phyloP scores from a whole-genome alignment of 2,329 filamentous ascomycete species.

The Chaetomiaceae sp. region DNA sequence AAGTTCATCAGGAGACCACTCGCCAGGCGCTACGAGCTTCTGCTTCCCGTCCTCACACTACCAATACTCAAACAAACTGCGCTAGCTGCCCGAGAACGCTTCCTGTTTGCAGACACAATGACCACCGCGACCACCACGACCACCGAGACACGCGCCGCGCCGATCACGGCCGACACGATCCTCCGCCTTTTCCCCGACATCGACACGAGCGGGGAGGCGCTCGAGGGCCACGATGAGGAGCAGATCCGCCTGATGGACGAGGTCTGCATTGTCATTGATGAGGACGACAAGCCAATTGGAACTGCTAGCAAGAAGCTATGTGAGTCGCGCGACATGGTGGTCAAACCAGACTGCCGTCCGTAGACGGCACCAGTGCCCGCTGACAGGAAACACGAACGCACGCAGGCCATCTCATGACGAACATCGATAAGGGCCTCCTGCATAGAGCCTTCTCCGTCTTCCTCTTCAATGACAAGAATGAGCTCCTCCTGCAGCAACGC shows the following conservation, averaged over 20 bases:
- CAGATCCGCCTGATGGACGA: conserved; percentile 98
- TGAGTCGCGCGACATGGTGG: conserved; percentile 40
- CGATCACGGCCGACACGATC: conserved; percentile 81
- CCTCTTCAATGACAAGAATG: conserved; percentile 90
- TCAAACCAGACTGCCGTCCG: no score
- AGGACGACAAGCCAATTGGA: conserved; percentile 87
- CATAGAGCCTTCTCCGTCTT: conserved; percentile 98
- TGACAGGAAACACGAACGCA: conserved; percentile 6
- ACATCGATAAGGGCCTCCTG: conserved; percentile 91
- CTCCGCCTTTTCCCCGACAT: conserved; percentile 82
- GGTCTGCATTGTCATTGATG: conserved; percentile 93
- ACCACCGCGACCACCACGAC: conserved; percentile 39
- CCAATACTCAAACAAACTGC: no score
- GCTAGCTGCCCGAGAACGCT: neutral
- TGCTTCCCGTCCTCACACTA: neutral
- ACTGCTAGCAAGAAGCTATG: conserved; percentile 98
- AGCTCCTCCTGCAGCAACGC: conserved; percentile 89
- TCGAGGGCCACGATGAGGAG: conserved; percentile 92
- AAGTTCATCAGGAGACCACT: no score
- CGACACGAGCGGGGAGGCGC: conserved; percentile 63
- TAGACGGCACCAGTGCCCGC: no score
- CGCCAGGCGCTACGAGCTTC: no score
- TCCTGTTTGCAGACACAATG: conserved; percentile 22
- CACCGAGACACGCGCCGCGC: conserved; percentile 44
- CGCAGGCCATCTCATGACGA: conserved; percentile 93